Percentiles rank a stretch among this genome's conserved stretches.
Evolutionary conservation across 495 filamentous ascomycete species (phyloP).

Genomic region (Neurospora sp.): DNA sequence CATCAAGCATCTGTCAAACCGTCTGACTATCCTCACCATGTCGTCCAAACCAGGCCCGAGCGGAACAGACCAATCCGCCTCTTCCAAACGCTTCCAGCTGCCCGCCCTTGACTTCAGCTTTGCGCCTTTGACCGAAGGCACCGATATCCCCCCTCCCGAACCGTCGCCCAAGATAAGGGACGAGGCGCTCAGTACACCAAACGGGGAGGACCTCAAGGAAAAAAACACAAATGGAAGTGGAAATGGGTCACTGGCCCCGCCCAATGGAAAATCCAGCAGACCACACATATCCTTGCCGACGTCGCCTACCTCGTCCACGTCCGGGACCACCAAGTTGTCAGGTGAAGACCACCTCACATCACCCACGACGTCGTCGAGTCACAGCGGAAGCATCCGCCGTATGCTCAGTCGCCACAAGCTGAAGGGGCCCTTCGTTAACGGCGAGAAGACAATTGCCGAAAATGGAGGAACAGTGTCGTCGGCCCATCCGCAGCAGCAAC

Average conservation of each 20-base stretch:
- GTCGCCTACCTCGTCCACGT: conserved; percentile 16
- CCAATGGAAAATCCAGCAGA: conserved; percentile 23
- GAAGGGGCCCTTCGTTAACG: conserved; percentile 35
- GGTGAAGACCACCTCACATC: conserved; percentile 35
- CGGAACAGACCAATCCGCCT: not conserved
- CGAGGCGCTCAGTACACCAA: conserved; percentile 27
- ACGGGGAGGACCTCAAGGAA: conserved; percentile 4
- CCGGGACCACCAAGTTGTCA: conserved; percentile 27
- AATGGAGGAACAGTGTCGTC: conserved; percentile 9
- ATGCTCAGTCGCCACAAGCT: conserved; percentile 36
- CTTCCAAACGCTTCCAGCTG: conserved; percentile 40
- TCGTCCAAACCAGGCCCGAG: conserved; percentile 15
- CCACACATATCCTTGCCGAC: conserved; percentile 23
- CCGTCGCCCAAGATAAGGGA: conserved; percentile 38
- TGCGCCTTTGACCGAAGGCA: conserved; percentile 45
- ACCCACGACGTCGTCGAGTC: conserved; percentile 31
- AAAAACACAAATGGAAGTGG: conserved; percentile 1
- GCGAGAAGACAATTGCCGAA: conserved; percentile 10
- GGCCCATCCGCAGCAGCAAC: conserved; percentile 30
- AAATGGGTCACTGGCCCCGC: conserved; percentile 5
- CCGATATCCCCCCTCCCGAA: conserved; percentile 44
- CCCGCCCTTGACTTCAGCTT: conserved; percentile 42
- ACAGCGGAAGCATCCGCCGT: conserved; percentile 35
- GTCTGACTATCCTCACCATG: conserved; percentile 9
- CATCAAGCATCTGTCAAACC: not conserved